Percentiles rank a stretch among this genome's conserved stretches.
phyloP scores from a whole-genome alignment of 306 rosid genomes.

The Fragaria ananassa region DNA sequence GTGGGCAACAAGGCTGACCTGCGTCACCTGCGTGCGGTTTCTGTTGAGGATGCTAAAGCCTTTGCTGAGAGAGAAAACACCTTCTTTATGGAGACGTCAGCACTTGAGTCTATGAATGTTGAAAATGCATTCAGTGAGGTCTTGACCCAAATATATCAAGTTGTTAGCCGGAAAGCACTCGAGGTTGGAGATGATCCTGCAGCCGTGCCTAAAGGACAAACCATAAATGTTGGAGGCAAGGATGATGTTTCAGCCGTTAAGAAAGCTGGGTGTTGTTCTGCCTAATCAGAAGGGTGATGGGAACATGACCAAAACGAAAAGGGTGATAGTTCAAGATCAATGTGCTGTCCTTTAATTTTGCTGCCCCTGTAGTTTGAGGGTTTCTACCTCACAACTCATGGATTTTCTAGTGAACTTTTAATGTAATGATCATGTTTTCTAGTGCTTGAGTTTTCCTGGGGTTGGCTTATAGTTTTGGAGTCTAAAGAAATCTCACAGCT shows the following conservation, averaged over 20 bases:
- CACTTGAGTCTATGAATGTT: constrained; percentile 58
- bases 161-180: constrained; percentile 51
- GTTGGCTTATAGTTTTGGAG: constrained; percentile 14
- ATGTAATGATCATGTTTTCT: neutral
- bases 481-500: constrained; percentile 2
- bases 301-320: neutral
- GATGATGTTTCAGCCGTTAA: constrained; percentile 61
- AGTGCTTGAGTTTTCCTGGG: constrained; percentile 1
- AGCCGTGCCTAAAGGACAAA: constrained; percentile 49
- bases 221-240: constrained; percentile 45
- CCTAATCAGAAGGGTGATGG: constrained; percentile 16
- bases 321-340: neutral
- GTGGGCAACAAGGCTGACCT: constrained; percentile 58
- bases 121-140: constrained; percentile 56
- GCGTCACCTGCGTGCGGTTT: constrained; percentile 49
- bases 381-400: neutral
- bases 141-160: constrained; percentile 45
- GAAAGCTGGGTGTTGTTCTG: constrained; percentile 54
- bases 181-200: constrained; percentile 50
- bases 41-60: constrained; percentile 48
- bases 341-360: neutral
- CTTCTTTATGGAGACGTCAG: constrained; percentile 56
- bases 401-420: neutral
- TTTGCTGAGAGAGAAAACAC: constrained; percentile 51
- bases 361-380: constrained; percentile 2